Evolutionary conservation across 2,329 filamentous ascomycete genomes (phyloP), one percentile per base, ranked within the genome.

Genomic region (Venturia nashicola): DNA sequence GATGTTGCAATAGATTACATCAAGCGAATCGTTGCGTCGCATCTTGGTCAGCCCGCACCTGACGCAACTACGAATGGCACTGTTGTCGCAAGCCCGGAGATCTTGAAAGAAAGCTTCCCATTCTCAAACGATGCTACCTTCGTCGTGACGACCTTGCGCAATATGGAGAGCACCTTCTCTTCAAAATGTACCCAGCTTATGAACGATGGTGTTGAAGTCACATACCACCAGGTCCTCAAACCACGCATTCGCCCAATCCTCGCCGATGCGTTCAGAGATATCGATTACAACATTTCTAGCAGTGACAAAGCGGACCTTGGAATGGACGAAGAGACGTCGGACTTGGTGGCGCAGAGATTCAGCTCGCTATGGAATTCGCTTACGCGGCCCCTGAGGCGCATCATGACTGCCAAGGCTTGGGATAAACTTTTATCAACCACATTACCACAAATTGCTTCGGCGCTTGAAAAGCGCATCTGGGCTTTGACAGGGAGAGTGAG

Each of bases 1-100:
- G 93, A 99, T 72, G 84, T 96, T 66, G 88, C 91, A 11, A 90
- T 90, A 67, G 91, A 97, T 71, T 99, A 99, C 75, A 83, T 97
- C 61, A 84, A 85, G 18, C 88, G 93, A 63, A 97, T 99, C 68
- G 87, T 97, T 55, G 82, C 83, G 40, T 82, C 85, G 42, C 85
- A 88, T 59, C 78, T 92, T 34, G 79, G 74, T 20, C 68, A 27
- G 5, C 66, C 5, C 63, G 54, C n/a, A 60, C 66, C 5, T 63
- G 64, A 23, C 23, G 54, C 20, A 61, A 67, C 9, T 61, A 76
- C 77, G 23, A 75, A 76, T 11, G 73, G 76, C 6, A 77, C 77
- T 3, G 73, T 68, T 0, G 65, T 67, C 6, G 69, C 70, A 7
- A 70, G 71, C 6, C 62, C 61, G 40, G 65, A 69, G 3, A 36